A percentile compares a stretch with the other conserved stretches of the same genome.
Conservation (phyloP, 768 basidiomycete genomes). For the Mycena rebaudengoi region DNA sequence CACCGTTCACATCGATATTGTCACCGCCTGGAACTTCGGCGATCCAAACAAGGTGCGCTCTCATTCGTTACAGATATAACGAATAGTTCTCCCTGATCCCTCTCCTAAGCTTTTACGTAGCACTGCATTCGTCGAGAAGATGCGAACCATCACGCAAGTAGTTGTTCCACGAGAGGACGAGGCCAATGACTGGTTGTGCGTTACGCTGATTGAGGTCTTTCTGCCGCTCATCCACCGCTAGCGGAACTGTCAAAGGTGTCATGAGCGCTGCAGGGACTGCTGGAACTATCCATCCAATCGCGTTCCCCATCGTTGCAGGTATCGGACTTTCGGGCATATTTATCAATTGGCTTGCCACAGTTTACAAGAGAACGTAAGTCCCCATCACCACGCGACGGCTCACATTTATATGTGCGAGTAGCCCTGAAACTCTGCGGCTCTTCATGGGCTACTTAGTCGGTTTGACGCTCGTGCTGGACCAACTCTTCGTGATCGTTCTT, state of each 20-base stretch:
- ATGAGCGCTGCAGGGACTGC: too few relatives aligned
- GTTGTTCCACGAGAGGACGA: neutral
- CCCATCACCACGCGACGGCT: neutral
- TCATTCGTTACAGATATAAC: neutral
- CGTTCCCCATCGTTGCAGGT: too few relatives aligned
- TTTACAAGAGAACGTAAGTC: neutral
- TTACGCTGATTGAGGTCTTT: too few relatives aligned
- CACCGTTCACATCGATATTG: neutral
- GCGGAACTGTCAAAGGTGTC: too few relatives aligned
- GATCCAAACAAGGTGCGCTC: neutral
- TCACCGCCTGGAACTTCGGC: neutral
- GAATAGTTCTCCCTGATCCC: neutral
- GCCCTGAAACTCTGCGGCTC: neutral
- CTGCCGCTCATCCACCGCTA: too few relatives aligned
- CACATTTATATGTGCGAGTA: neutral
- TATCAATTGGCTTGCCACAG: too few relatives aligned
- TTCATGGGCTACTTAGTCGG: slow-evolving; percentile 6
- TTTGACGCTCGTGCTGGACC: neutral
- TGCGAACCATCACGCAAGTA: neutral
- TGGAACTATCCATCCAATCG: too few relatives aligned
- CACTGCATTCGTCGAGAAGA: neutral
- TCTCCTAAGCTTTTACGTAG: neutral
- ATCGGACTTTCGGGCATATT: too few relatives aligned
- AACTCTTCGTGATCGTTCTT: neutral
- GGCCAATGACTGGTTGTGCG: neutral